These are phyloP conservation scores for Asclepias syriaca DNA, from an alignment of 257 asterid genomes.

Conservation along the genomic window DNA sequence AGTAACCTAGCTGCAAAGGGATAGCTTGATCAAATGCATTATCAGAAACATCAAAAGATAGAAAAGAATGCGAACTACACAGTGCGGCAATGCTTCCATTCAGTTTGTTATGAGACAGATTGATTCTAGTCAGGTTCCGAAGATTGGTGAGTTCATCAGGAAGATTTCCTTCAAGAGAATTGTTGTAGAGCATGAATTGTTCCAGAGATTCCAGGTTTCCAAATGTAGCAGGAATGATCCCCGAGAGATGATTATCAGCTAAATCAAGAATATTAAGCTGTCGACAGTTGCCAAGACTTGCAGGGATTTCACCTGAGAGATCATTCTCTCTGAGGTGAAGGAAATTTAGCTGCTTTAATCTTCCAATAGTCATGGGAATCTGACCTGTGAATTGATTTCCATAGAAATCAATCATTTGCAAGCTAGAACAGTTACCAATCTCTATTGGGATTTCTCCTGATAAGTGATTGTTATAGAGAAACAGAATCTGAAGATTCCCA, in stretches of 20 bases:
- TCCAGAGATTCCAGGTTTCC: conserved; percentile 56
- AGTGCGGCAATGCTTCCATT: conserved; percentile 71
- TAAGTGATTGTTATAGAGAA: conserved; percentile 65
- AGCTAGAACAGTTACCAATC: conserved; percentile 68
- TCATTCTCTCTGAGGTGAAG: conserved; percentile 76
- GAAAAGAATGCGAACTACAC: conserved; percentile 52
- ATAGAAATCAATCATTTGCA: conserved; percentile 73
- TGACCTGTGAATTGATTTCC: conserved; percentile 67
- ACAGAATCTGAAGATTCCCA: conserved; percentile 53
- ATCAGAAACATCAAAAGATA: conserved; percentile 76
- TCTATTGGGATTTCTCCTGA: conserved; percentile 73
- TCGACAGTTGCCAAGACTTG: conserved; percentile 62
- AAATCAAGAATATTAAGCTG: conserved; percentile 60
- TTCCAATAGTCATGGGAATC: conserved; percentile 66
- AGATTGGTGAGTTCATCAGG: conserved; percentile 51
- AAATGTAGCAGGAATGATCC: conserved; percentile 61
- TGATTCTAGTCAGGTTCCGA: conserved; percentile 69
- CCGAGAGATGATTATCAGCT: conserved; percentile 77
- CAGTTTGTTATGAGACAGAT: conserved; percentile 62
- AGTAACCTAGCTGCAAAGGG: conserved; percentile 61
- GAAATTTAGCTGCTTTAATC: conserved; percentile 56
- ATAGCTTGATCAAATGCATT: conserved; percentile 65
- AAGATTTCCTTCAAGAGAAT: conserved; percentile 65
- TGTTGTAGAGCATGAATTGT: conserved; percentile 81
- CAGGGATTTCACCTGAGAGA: conserved; percentile 74